Conservation (phyloP, 257 asterid species). For the Penstemon barbatus region DNA sequence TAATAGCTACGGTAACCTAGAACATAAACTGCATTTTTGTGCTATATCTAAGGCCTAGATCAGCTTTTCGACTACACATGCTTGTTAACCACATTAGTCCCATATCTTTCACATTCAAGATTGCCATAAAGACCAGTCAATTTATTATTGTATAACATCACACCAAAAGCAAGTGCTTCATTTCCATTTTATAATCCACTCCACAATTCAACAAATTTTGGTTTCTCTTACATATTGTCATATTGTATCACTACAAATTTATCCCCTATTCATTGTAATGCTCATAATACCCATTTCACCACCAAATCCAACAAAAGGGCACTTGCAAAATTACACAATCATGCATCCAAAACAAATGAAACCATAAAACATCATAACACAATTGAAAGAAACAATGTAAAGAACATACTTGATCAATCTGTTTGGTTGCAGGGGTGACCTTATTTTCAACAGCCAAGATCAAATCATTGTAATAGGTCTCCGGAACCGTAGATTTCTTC, state of each 20-base stretch:
- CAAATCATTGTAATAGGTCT: slow-evolving; percentile 82
- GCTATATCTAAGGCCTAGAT: slow-evolving; percentile 7
- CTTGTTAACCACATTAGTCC: neutral
- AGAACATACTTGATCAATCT: slow-evolving; percentile 92
- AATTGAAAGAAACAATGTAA: neutral
- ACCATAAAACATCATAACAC: neutral
- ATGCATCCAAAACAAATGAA: neutral
- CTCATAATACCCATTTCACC: too few relatives aligned
- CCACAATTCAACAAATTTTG: too few relatives aligned
- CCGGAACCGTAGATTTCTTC: slow-evolving; percentile 97
- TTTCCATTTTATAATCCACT: neutral
- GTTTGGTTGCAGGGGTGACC: slow-evolving; percentile 92
- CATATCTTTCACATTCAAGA: neutral
- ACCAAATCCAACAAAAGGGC: too few relatives aligned
- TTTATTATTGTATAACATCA: neutral
- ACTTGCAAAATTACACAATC: neutral
- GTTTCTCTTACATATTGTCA: too few relatives aligned
- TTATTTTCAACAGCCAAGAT: slow-evolving; percentile 70
- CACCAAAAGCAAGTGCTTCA: neutral
- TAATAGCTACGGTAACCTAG: neutral
- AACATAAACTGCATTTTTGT: neutral
- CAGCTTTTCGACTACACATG: neutral
- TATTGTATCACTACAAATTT: too few relatives aligned
- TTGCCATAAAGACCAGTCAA: neutral
- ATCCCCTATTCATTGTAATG: too few relatives aligned